Conservation (phyloP, 495 filamentous ascomycete genomes). For the Penicillium flavigenum region DNA sequence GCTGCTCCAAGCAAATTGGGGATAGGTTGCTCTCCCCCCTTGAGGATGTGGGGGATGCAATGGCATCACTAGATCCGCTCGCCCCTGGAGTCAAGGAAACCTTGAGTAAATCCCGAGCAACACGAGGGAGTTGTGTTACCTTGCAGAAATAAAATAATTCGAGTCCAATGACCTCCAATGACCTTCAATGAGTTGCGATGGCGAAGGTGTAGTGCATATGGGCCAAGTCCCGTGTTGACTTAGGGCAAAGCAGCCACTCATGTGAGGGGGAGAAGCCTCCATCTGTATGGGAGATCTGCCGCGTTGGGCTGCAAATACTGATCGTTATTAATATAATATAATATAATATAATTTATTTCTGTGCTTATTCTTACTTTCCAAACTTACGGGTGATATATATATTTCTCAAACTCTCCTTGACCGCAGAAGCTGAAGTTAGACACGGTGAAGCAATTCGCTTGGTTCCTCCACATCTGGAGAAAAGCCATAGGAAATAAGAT, state of each 20-base stretch:
- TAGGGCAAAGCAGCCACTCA: constrained; percentile 4
- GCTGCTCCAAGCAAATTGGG: neutral
- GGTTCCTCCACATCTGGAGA: neutral
- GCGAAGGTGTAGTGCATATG: neutral
- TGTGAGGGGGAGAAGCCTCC: constrained; percentile 19
- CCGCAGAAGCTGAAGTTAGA: neutral
- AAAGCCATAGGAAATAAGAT: neutral
- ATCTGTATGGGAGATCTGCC: constrained; percentile 16
- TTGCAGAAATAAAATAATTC: constrained; percentile 20
- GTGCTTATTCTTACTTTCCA: neutral
- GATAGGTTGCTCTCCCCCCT: constrained; percentile 18
- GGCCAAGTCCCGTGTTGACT: constrained; percentile 3
- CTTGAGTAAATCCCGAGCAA: constrained; percentile 10
- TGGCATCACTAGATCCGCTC: constrained; percentile 20
- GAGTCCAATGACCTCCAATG: neutral
- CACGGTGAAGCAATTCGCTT: neutral
- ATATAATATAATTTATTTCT: constrained; percentile 1
- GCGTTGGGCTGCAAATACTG: neutral
- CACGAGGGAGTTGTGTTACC: constrained; percentile 25
- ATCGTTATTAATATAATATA: neutral
- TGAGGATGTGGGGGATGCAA: constrained; percentile 31
- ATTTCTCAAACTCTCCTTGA: neutral
- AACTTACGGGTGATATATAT: neutral
- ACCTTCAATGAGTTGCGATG: constrained; percentile 7
- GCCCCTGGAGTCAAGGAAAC: constrained; percentile 21